Conservation (phyloP, 768 basidiomycete genomes). For the Podaxis rugospora region DNA sequence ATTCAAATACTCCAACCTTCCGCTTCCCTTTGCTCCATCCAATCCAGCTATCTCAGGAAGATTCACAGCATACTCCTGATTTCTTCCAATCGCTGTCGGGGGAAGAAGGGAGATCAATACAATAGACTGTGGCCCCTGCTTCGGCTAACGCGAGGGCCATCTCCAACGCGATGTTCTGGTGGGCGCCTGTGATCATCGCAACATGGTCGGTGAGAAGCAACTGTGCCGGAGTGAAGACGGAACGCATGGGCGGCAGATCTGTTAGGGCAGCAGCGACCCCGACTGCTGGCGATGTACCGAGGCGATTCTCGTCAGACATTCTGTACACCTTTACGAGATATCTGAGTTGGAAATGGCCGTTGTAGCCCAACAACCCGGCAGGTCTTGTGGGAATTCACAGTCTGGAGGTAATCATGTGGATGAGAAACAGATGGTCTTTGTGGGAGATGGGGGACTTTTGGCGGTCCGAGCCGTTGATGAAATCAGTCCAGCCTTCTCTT, state of each 20-base stretch:
- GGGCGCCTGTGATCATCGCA: conserved; percentile 58
- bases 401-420: not conserved
- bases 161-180: conserved; percentile 73
- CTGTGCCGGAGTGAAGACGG: conserved; percentile 16
- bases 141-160: conserved; percentile 61
- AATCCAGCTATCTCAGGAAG: conserved; percentile 17
- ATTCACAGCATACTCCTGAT: conserved; percentile 34
- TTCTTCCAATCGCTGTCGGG: conserved; percentile 46
- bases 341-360: too few species aligned
- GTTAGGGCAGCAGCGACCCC: not conserved
- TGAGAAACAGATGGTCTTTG: not conserved
- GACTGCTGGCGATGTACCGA: not conserved
- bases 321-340: not conserved
- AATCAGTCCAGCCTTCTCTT: not conserved
- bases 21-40: conserved; percentile 17
- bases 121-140: conserved; percentile 39
- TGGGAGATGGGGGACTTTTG: too few species aligned
- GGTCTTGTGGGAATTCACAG: not conserved
- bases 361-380: too few species aligned
- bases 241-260: not conserved
- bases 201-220: conserved; percentile 54
- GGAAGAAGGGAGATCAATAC: conserved; percentile 51
- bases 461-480: not conserved
- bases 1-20: conserved; percentile 41
- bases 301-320: not conserved